Evolutionary conservation across 2,329 filamentous ascomycete genomes (phyloP).

Genomic region (Microdochium paspali): DNA sequence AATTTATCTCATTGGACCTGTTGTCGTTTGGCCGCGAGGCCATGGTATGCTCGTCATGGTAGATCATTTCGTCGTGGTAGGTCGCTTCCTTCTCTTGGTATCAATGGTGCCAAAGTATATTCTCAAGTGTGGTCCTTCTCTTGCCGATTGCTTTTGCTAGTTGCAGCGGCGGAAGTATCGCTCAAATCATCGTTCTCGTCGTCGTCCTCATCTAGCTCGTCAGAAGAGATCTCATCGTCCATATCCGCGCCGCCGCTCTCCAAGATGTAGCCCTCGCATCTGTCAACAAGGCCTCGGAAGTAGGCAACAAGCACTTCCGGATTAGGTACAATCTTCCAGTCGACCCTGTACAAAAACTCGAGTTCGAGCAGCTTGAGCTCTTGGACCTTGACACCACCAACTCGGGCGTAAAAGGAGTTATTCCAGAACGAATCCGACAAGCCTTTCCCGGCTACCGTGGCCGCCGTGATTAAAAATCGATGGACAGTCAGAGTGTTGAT

Average conservation of each 20-base stretch:
- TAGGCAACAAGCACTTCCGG: slow-evolving; percentile 91
- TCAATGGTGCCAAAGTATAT: too few relatives aligned
- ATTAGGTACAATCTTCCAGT: slow-evolving; percentile 95
- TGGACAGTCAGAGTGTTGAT: slow-evolving; percentile 95
- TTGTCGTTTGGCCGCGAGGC: too few relatives aligned
- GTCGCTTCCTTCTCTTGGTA: too few relatives aligned
- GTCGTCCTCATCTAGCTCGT: slow-evolving; percentile 13
- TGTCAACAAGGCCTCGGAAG: slow-evolving; percentile 75
- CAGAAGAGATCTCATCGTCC: slow-evolving; percentile 10
- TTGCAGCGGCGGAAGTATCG: slow-evolving; percentile 10
- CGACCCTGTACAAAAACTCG: slow-evolving; percentile 83
- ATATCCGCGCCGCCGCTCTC: slow-evolving; percentile 19
- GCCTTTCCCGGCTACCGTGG: slow-evolving; percentile 91
- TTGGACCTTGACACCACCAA: slow-evolving; percentile 82
- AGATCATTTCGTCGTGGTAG: too few relatives aligned
- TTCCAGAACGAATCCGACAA: slow-evolving; percentile 98
- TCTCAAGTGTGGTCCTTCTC: neutral
- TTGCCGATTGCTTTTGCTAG: slow-evolving; percentile 15
- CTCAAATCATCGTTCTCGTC: slow-evolving; percentile 21
- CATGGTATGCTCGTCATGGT: too few relatives aligned
- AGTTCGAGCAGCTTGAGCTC: slow-evolving; percentile 88
- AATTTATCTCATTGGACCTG: too few relatives aligned
- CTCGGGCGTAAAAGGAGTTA: slow-evolving; percentile 89
- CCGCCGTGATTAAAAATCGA: slow-evolving; percentile 91
- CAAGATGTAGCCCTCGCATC: slow-evolving; percentile 45